A percentile compares a stretch with the other conserved stretches of the same genome.
These are phyloP conservation scores for Paspalum notatum DNA, from an alignment of 176 grass and related monocot genomes.

Conservation along the genomic window DNA sequence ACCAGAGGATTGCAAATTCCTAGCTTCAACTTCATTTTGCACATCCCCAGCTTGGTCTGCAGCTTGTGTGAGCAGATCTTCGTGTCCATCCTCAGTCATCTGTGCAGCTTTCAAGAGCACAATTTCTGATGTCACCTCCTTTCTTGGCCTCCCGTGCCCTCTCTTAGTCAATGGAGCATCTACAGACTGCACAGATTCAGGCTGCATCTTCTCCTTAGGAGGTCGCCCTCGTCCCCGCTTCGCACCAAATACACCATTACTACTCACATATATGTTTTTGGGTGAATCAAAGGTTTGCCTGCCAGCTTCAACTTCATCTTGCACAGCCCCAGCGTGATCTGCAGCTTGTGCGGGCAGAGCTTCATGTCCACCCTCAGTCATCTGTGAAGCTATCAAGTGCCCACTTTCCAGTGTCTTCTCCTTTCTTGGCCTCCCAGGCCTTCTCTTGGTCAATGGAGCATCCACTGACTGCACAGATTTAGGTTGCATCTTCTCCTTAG, in stretches of 20 bases:
- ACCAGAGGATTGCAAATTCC: neutral
- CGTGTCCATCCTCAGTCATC: neutral
- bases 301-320: conserved; percentile 26
- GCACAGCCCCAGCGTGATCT: neutral
- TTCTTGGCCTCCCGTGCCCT: conserved; percentile 38
- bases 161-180: neutral
- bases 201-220: too few species aligned
- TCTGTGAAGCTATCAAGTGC: neutral
- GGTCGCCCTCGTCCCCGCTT: too few species aligned
- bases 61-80: neutral
- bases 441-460: neutral
- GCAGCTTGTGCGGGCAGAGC: neutral
- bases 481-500: neutral
- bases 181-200: neutral
- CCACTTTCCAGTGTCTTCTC: conserved; percentile 1
- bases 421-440: conserved; percentile 40
- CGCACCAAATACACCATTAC: too few species aligned
- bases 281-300: neutral
- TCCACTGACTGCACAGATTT: neutral
- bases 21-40: conserved; percentile 31
- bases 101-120: neutral
- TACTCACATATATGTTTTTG: too few species aligned
- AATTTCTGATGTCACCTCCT: neutral
- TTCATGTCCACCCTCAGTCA: neutral
- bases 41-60: neutral